These are phyloP conservation scores for Jimgerdemannia lactiflua DNA, from an alignment of 192 early-diverging fungal species.

Conservation along the genomic window DNA sequence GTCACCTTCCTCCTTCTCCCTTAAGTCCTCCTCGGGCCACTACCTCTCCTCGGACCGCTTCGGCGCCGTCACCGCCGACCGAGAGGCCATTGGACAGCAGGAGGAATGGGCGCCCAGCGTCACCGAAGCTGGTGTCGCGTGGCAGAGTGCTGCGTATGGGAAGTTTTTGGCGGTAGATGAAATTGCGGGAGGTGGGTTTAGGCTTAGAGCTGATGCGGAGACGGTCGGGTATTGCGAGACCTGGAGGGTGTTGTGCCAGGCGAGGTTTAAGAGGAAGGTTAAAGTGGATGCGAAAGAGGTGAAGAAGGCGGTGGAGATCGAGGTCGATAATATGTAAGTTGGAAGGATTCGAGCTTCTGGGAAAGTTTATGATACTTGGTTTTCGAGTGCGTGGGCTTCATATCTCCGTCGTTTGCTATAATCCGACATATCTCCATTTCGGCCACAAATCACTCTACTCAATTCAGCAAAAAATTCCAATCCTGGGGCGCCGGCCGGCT, in stretches of 20 bases:
- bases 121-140: constrained; percentile 63
- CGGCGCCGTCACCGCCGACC: constrained; percentile 66
- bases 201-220: constrained; percentile 69
- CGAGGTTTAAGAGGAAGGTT: constrained; percentile 55
- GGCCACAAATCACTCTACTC: neutral
- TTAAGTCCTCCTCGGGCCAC: constrained; percentile 61
- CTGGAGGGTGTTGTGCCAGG: constrained; percentile 69
- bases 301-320: constrained; percentile 48
- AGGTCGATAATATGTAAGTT: constrained; percentile 68
- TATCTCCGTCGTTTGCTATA: no score
- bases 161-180: constrained; percentile 67
- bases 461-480: constrained; percentile 66
- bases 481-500: constrained; percentile 67
- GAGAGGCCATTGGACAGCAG: constrained; percentile 73
- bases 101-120: constrained; percentile 76
- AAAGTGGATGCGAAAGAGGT: constrained; percentile 47
- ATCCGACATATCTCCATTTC: neutral
- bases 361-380: no score
- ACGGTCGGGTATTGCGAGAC: constrained; percentile 69
- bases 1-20: constrained; percentile 42
- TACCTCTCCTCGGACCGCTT: constrained; percentile 79
- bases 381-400: no score
- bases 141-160: constrained; percentile 57
- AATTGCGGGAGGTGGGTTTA: constrained; percentile 45
- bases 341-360: neutral